phyloP scores from a whole-genome alignment of 2,329 filamentous ascomycete species.

The Grosmannia huntii region DNA sequence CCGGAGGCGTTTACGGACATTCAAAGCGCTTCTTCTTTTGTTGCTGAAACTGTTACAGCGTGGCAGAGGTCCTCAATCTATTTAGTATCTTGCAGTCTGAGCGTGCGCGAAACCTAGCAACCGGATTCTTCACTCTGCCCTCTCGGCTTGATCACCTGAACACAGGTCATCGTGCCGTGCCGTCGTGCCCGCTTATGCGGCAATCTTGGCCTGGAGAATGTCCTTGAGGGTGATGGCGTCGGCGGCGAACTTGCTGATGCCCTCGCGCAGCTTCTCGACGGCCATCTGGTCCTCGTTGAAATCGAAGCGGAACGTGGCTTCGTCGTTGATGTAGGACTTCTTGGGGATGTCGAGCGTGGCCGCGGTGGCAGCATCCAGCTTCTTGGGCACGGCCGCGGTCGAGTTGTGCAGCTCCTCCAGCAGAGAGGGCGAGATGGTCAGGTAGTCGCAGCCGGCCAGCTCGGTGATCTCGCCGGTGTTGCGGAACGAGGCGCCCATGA shows the following conservation, averaged over 20 bases:
- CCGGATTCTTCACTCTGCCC: no score
- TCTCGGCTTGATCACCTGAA: no score
- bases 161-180: background rate
- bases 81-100: background rate
- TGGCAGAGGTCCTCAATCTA: background rate
- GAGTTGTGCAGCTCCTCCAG: conserved; percentile 92
- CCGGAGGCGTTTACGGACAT: no score
- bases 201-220: conserved; percentile 78
- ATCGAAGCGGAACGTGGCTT: conserved; percentile 89
- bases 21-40: background rate
- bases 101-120: no score
- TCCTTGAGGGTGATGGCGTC: conserved; percentile 90
- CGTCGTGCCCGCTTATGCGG: conserved; percentile 6
- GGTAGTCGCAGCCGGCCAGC: conserved; percentile 95
- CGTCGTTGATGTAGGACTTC: conserved; percentile 82
- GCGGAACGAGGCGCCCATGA: conserved; percentile 99
- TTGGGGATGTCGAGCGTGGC: conserved; percentile 63
- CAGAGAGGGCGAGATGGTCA: conserved; percentile 92
- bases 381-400: conserved; percentile 69
- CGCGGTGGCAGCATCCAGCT: conserved; percentile 66
- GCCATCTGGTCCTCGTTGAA: conserved; percentile 99
- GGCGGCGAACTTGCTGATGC: conserved; percentile 98
- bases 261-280: conserved; percentile 96
- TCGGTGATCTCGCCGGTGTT: conserved; percentile 95
- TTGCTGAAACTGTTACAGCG: background rate